A percentile compares a stretch with the other conserved stretches of the same genome.
These are phyloP conservation scores for Jamesozyma piceae DNA, from an alignment of 805 yeast species.

Conservation along the genomic window DNA sequence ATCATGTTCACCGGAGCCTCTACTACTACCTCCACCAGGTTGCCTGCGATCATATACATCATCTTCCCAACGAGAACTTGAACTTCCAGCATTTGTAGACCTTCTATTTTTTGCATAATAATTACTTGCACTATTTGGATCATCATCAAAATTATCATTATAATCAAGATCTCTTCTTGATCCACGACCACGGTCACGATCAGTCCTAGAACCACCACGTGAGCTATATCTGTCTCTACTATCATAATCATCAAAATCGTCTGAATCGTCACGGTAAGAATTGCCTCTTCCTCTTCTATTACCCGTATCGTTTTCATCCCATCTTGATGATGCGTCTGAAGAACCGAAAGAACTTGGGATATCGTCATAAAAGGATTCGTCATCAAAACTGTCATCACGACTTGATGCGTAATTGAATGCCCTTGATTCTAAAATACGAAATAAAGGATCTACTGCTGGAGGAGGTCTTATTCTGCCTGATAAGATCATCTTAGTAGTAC, in stretches of 20 bases:
- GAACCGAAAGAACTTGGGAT: slow-evolving; percentile 38
- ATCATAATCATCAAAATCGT: slow-evolving; percentile 23
- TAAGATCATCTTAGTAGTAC: slow-evolving; percentile 80
- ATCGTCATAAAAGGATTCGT: slow-evolving; percentile 51
- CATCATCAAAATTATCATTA: slow-evolving; percentile 16
- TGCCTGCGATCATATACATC: slow-evolving; percentile 57
- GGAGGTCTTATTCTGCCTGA: slow-evolving; percentile 89
- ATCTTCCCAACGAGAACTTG: slow-evolving; percentile 70
- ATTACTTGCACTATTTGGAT: slow-evolving; percentile 36
- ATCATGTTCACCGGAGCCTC: slow-evolving; percentile 13
- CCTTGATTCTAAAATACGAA: slow-evolving; percentile 76
- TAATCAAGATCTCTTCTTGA: neutral
- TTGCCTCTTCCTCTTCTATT: slow-evolving; percentile 6
- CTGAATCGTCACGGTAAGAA: slow-evolving; percentile 22
- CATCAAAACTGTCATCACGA: slow-evolving; percentile 57
- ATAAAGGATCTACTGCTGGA: slow-evolving; percentile 77
- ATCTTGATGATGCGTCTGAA: slow-evolving; percentile 27
- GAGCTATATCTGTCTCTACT: slow-evolving; percentile 9
- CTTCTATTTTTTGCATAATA: slow-evolving; percentile 29
- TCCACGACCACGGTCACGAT: slow-evolving; percentile 4
- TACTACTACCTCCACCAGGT: slow-evolving; percentile 10
- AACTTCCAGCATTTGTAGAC: slow-evolving; percentile 14
- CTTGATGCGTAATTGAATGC: slow-evolving; percentile 56
- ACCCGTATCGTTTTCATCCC: slow-evolving; percentile 12
- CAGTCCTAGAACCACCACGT: slow-evolving; percentile 8